Evolutionary conservation across 139 green algal genomes (phyloP), one percentile per base, ranked within the genome.

Genomic region (Haematococcus lacustris): DNA sequence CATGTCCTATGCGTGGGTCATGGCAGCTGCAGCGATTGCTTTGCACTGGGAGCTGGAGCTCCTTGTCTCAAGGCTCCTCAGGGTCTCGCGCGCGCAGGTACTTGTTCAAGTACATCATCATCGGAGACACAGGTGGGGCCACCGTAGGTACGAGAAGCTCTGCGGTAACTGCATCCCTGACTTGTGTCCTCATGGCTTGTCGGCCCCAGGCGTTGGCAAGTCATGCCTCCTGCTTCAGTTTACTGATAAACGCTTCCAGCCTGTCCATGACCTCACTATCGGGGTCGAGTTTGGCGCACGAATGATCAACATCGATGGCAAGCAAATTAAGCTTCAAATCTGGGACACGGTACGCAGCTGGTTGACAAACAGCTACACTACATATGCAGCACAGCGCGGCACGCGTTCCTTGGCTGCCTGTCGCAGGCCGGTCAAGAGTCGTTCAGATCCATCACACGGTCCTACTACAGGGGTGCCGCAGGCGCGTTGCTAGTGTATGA

Each of bases 161-260:
- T n/a, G n/a, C n/a, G n/a, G n/a, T 38, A 43, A 30, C 64, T 70
- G 64, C 34, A 70, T 70, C 28, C 13, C 28, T 34, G 25, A 25
- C 28, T 70, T 13, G 13, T 13, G 17, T 21, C 47, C 50, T n/a
- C n/a, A n/a, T n/a, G n/a, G n/a, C n/a, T n/a, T n/a, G n/a, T n/a
- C n/a, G n/a, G n/a, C 30, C 74, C 78, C 89, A 96, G 95, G 96
- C 50, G 96, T 99, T 13, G 96, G 96, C 63, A 99, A 99, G 81
- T 99, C 96, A 71, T 99, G 96, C 83, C 85, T 99, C 26, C 87
- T 99, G 28, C 87, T 99, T 41, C 96, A 99, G 76, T 99, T 99
- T 84, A 99, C 96, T 1, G 96, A 99, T 84, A 98, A 98, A 83
- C 83, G 95, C 28, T 99, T 99, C 61, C 95, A 99, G 82, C 94